Evolutionary conservation across 345 rosid species (phyloP), one percentile per base, ranked within the genome.

Genomic region (Nasturtium officinale): DNA sequence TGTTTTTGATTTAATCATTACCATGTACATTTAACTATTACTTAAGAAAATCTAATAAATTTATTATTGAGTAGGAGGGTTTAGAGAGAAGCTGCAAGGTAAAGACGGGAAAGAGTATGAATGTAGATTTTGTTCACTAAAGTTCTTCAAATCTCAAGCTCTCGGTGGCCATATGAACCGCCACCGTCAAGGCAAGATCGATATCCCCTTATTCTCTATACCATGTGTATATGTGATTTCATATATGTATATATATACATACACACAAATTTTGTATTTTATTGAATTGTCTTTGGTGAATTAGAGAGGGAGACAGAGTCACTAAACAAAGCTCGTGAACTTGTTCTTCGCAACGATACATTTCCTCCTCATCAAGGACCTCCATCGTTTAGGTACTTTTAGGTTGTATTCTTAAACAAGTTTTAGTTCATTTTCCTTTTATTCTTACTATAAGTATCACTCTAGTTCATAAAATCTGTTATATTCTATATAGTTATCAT

Each of bases 81-180:
- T 71, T 81, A 83, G 82, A 83, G 89, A 87, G 80, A 85, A 86
- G 78, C n/a, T n/a, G n/a, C 85, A 85, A 85, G 83, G 85, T 64
- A 86, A 82, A 84, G 89, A 87, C 71, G 90, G 90, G 75, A 87
- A 89, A 83, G 96, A 95, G 82, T 96, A 96, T 42, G 90, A 92
- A 82, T 96, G 98, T 82, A 87, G 99, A 91, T 96, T 96, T 83
- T 96, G 99, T 74, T 90, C 99, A 87, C 99, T 96, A 81, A 92
- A 89, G 95, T 96, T 96, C 83, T 89, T 96, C 89, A 96, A 96
- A 85, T 96, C 99, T 71, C 99, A 96, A 92, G 99, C 99, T 65
- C 99, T 96, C 8, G 99, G 99, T 32, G 99, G 98, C 56, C 99
- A 96, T 89, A 96, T 96, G 99, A 96, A 96, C 82, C 97, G 99